Base-by-base conservation (phyloP, 257 asterid species). In the Ajuga chamaepitys region DNA sequence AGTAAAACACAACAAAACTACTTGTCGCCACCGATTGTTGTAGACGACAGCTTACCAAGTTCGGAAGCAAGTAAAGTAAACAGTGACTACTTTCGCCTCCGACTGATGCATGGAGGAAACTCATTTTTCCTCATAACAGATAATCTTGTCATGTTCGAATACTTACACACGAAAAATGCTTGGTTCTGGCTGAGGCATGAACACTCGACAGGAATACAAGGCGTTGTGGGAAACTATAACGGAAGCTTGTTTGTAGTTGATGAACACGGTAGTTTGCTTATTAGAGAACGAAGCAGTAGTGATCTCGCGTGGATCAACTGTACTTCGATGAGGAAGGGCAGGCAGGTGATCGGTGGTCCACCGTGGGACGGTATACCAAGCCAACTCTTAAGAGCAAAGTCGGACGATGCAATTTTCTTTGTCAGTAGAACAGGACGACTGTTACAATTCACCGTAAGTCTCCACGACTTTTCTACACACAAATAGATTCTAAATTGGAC, bases 151-250 rank as follows among this genome's bases (percentile, higher is more conserved):
- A 73, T 73, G 9, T 83, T 83, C 20, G 98, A 91, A 68, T 86
- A 87, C 74, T 73, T 88, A 74, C 77, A 81, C 69, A 70, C 88
- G 25, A 95, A 85, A 18, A 77, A 82, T 60, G 65, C 74, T 10
- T 84, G 94, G 95, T 78, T 88, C 61, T 91, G 97, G 97, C 74
- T 91, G 25, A 85, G 78, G 64, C 96, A 91, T 35, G 89, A 85
- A 32, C 90, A 85, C 57, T 44, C 78, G 21, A 76, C 87, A 0
- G 76, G 74, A 11, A 79, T 91, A 42, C 76, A 66, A 70, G 95
- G 95, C 13, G 88, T 79, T 0, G 58, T 88, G 4, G 98, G 97
- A 28, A 84, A 68, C 79, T 88, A 91, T 35, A 88, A 88, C 42
- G 97, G 95, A 14, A 88, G 95, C 78, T 72, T 88, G 65, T 91